Conservation (phyloP, 805 yeast genomes). For the Zygosaccharomyces kombuchaensis region DNA sequence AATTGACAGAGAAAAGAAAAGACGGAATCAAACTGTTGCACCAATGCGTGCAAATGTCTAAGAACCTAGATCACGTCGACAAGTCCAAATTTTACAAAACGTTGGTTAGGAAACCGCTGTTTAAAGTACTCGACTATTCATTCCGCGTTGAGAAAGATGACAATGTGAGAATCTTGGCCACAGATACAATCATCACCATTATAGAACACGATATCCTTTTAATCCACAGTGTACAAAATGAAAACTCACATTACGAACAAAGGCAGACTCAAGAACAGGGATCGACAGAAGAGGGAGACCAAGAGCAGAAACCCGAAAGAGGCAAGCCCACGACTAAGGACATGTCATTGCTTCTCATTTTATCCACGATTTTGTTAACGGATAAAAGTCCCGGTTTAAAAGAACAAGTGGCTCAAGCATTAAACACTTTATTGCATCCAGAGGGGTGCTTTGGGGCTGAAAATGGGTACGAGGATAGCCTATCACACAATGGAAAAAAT, state of each 20-base stretch:
- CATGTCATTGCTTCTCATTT: conserved; percentile 50
- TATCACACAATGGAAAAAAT: neutral
- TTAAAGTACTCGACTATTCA: conserved; percentile 68
- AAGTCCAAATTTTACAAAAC: conserved; percentile 60
- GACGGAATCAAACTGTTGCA: conserved; percentile 77
- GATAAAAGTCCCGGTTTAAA: conserved; percentile 69
- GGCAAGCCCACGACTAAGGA: conserved; percentile 38
- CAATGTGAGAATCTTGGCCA: conserved; percentile 58
- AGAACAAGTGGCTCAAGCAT: conserved; percentile 79
- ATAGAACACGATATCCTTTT: conserved; percentile 78
- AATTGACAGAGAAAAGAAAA: conserved; percentile 38
- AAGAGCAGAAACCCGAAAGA: neutral
- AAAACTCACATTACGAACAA: conserved; percentile 11
- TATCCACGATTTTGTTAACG: conserved; percentile 55
- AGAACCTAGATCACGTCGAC: conserved; percentile 59
- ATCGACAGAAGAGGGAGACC: conserved; percentile 7
- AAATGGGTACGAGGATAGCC: conserved; percentile 17
- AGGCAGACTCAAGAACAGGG: conserved; percentile 8
- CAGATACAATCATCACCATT: conserved; percentile 73
- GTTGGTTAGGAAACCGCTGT: conserved; percentile 63
- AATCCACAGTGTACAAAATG: conserved; percentile 38
- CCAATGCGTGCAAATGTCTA: conserved; percentile 74
- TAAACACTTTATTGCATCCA: conserved; percentile 68
- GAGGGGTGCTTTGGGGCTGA: conserved; percentile 30
- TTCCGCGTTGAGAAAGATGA: conserved; percentile 44